Evolutionary conservation across 2,329 filamentous ascomycete species (phyloP), one percentile per base, ranked within the genome.

Genomic region (Colletotrichum neosansevieriae): DNA sequence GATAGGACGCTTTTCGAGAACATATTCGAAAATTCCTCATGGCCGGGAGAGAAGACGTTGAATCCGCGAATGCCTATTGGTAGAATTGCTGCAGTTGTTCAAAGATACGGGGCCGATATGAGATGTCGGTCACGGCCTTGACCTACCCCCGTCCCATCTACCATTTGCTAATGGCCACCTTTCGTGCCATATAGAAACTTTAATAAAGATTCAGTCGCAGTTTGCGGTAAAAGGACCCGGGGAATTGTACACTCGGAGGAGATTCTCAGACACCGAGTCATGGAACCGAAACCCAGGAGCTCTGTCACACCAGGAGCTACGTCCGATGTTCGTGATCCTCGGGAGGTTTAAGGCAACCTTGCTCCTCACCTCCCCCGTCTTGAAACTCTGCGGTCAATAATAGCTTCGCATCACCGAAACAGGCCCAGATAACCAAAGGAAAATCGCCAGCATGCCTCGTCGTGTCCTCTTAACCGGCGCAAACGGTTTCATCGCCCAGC

Each of bases 401-500:
- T 38, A 38, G 34, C 34, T 38, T 38, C 49, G 15, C 24, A 24
- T 24, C 24, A 4, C 4, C 24, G 34, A 15, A 34, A 13, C 15
- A 29, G 4, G 24, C 24, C 21, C 32, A n/a, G n/a, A 51, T 51
- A 29, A 53, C 11, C 42, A 6, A 34, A n/a, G 3, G 11, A 6
- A 2, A 34, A 4, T 2, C 6, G 11, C n/a, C n/a, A 58, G 40
- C 6, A 69, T 69, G 63, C 32, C 67, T n/a, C 49, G 38, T 17
- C 62, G 56, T 32, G 63, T 69, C 44, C 62, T 69, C 17, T 32
- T 83, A 12, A 83, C 81, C 2, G 81, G 81, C 36, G 78, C 77
- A 63, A 83, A 82, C 68, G 81, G 81, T 69, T 81, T 82, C 70
- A 79, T 82, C 38, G 81, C 78, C 17, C 77, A 79, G 51, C 79